Percentiles rank a stretch among this genome's conserved stretches.
Evolutionary conservation across 106 monocot genomes (phyloP).

Genomic region (Platanthera guangdongensis): DNA sequence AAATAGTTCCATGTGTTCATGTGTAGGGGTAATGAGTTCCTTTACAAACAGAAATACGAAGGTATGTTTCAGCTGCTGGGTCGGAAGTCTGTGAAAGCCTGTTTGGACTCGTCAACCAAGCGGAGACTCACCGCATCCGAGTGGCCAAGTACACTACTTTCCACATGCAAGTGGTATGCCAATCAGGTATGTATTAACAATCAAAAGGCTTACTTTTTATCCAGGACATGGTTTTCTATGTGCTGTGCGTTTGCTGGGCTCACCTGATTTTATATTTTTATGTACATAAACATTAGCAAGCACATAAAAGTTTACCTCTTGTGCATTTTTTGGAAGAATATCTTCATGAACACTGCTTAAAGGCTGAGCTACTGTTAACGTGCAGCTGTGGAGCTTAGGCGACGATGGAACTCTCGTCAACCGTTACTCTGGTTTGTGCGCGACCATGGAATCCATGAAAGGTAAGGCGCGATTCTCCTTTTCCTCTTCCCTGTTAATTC

Average conservation of each 20-base stretch:
- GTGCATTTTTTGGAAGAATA: background rate
- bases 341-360: background rate
- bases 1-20: slow-evolving; percentile 4
- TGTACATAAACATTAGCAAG: too few relatives aligned
- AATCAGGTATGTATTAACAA: slow-evolving; percentile 38
- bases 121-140: slow-evolving; percentile 40
- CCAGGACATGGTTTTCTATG: background rate
- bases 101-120: slow-evolving; percentile 43
- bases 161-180: slow-evolving; percentile 52
- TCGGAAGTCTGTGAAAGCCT: slow-evolving; percentile 16
- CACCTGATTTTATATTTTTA: too few relatives aligned
- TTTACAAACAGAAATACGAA: slow-evolving; percentile 14
- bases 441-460: slow-evolving; percentile 21
- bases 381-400: slow-evolving; percentile 67
- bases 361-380: background rate
- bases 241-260: too few relatives aligned
- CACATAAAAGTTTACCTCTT: background rate
- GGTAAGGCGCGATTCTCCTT: slow-evolving; percentile 16
- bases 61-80: slow-evolving; percentile 37
- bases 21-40: slow-evolving; percentile 20
- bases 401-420: slow-evolving; percentile 59
- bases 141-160: slow-evolving; percentile 16
- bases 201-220: background rate
- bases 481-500: too few relatives aligned
- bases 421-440: slow-evolving; percentile 54